Base-by-base conservation (phyloP, 805 yeast species). In the Candida silvatica region DNA sequence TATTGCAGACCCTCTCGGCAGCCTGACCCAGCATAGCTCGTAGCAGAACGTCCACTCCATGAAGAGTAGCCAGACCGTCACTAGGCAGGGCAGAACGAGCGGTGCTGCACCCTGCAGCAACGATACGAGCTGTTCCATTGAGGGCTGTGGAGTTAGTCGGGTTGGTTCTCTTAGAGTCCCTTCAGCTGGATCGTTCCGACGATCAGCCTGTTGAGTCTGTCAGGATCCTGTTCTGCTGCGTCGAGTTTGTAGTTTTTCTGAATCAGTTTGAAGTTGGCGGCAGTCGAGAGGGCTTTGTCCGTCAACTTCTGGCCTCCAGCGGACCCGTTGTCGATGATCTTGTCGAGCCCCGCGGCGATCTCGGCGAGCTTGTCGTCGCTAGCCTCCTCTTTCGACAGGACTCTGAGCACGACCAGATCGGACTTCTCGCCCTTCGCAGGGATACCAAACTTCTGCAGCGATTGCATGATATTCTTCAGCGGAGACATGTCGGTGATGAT, bases 361-460 rank as follows among this genome's bases (percentile, higher is more conserved):
- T 34, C 22, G 11, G 27, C 33, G 9, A 12, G 27, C n/a, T 14
- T 49, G 1, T 17, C 29, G 20, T 17, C n/a, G n/a, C n/a, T n/a
- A n/a, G 12, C 24, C 7, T 22, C 24, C 7, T 22, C 24, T 22
- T 22, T 22, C 11, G 24, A 22, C 24, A 61, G 29, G 2, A 80
- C 62, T 41, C 72, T 73, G n/a, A 81, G 49, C 8, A 69, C 74
- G 4, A 80, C 49, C 5, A 82, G 37, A 18, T 32, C 17, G 8
- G 22, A 24, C 11, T 63, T 60, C 0, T 48, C 49, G 3, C 74
- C 56, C 3, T 61, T 58, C 22, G 67, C 69, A 35, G 74, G 71
- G 14, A 84, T 65, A 8, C 95, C 95, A 57, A 82, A 81, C 45
- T 71, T 65, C 42, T 68, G 72, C 42, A 84, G 62, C 1, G 86